These are phyloP conservation scores for Vitis amurensis DNA, from an alignment of 164 flowering plant genomes.

Conservation along the genomic window DNA sequence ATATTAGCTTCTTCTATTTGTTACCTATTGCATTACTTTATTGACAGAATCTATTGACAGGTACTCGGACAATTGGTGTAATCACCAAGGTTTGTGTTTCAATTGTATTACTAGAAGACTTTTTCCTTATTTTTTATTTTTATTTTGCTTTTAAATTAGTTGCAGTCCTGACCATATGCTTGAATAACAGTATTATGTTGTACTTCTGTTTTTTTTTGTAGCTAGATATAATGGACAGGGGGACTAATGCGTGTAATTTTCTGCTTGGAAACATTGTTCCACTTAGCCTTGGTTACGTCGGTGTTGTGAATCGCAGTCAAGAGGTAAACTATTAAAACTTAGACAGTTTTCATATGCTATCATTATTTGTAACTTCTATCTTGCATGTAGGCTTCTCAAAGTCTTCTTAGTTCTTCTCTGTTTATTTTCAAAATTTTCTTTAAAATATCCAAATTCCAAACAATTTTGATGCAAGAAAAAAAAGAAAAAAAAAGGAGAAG, in stretches of 20 bases:
- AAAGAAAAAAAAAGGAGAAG: no score
- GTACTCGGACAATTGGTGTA: constrained; percentile 56
- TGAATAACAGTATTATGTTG: background rate
- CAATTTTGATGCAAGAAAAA: no score
- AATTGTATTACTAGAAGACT: background rate
- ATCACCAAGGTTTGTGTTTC: constrained; percentile 47
- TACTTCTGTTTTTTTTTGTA: constrained; percentile 11
- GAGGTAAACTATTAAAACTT: constrained; percentile 34
- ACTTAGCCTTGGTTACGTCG: constrained; percentile 57
- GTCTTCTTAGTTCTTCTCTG: no score
- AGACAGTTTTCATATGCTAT: background rate
- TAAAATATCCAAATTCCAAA: no score
- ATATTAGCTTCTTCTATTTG: background rate
- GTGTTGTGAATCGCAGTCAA: constrained; percentile 60
- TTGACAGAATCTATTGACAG: constrained; percentile 25
- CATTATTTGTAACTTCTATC: no score
- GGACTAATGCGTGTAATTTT: constrained; percentile 53
- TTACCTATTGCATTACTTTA: background rate
- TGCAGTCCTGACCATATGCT: background rate
- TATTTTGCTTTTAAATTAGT: background rate
- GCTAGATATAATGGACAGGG: constrained; percentile 65
- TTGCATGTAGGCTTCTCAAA: no score
- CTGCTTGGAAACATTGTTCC: constrained; percentile 64
- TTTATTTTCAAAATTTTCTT: no score
- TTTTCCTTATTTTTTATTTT: no score